Conservation (phyloP, 805 yeast species). For the Yarrowia hollandica region DNA sequence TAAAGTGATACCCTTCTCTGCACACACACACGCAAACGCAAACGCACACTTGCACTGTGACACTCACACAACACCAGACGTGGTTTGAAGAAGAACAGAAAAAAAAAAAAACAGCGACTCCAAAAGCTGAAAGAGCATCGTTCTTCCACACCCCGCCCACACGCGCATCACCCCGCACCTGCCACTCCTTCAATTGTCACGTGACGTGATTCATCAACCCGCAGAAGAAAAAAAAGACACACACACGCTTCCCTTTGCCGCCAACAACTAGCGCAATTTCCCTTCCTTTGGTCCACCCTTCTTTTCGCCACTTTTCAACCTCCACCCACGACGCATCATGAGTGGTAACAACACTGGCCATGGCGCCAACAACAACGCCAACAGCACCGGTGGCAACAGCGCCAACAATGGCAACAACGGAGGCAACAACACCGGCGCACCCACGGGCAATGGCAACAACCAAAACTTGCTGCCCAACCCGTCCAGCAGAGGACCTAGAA, state of each 20-base stretch:
- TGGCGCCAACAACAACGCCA: too few relatives aligned
- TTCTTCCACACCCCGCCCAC: too few relatives aligned
- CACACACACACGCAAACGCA: background rate
- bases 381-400: too few relatives aligned
- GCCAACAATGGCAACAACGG: slow-evolving; percentile 25
- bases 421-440: background rate
- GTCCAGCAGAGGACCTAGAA: slow-evolving; percentile 39
- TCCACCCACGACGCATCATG: slow-evolving; percentile 3
- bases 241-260: background rate
- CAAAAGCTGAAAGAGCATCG: too few relatives aligned
- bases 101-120: too few relatives aligned
- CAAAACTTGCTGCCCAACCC: slow-evolving; percentile 27
- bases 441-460: background rate
- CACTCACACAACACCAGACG: too few relatives aligned
- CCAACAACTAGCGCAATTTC: background rate
- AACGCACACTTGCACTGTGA: background rate
- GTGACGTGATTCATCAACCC: too few relatives aligned
- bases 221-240: too few relatives aligned
- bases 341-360: slow-evolving; percentile 22
- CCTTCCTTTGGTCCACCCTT: background rate
- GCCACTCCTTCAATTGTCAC: too few relatives aligned
- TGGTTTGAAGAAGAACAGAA: too few relatives aligned
- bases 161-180: too few relatives aligned
- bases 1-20: background rate
- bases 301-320: slow-evolving; percentile 15